Evolutionary conservation across 177 flowering plant genomes (phyloP).

Genomic region (Tripterygium wilfordii): DNA sequence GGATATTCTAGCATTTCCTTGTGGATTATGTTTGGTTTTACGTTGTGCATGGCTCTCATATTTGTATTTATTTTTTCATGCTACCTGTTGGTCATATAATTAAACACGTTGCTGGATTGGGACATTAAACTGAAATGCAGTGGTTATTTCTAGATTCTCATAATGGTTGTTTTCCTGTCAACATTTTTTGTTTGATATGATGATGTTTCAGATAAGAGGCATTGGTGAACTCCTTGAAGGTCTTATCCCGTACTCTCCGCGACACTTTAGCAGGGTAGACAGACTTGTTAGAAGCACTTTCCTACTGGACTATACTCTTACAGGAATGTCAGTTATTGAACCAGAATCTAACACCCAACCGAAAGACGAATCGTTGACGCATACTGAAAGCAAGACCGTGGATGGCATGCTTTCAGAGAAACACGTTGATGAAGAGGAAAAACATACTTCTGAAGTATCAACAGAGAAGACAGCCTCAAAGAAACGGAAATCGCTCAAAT

Average conservation of each 20-base stretch:
- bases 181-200: neutral
- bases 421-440: constrained; percentile 2
- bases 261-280: constrained; percentile 88
- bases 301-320: constrained; percentile 73
- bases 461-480: constrained; percentile 26
- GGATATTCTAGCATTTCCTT: no score
- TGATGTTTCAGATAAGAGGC: constrained; percentile 63
- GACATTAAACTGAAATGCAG: no score
- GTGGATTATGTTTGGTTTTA: no score
- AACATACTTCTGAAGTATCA: constrained; percentile 4
- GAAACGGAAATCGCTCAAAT: constrained; percentile 47
- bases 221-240: constrained; percentile 87
- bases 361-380: constrained; percentile 5
- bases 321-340: constrained; percentile 82
- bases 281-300: constrained; percentile 74
- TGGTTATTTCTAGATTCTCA: no score
- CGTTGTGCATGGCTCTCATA: no score
- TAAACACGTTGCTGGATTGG: no score
- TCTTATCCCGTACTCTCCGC: constrained; percentile 75
- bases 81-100: no score
- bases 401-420: constrained; percentile 2
- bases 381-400: constrained; percentile 8
- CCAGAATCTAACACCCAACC: constrained; percentile 38
- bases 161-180: no score
- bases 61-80: no score